Base-by-base conservation (phyloP, 2,329 filamentous ascomycete species). In the Neurospora crassa region DNA sequence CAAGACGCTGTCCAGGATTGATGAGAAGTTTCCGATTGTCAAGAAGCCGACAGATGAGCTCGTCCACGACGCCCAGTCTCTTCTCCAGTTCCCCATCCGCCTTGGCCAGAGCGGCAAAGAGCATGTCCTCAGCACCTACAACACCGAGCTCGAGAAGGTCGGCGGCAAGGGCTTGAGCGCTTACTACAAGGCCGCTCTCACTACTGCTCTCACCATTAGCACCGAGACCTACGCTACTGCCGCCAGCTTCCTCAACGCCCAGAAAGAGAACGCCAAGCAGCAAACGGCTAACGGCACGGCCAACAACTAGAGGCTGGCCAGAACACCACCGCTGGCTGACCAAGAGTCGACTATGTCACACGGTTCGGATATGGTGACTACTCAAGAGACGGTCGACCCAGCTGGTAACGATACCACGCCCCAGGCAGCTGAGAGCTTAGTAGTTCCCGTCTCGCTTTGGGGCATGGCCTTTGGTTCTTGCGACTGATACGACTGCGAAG, bases 31-130 rank as follows among this genome's bases (percentile, higher is more conserved):
- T 80, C 92, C 92, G 69, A 85, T 87, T 72, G 86, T 95, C 80
- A 92, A 91, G 84, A 91, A 93, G 82, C 89, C 92, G 69, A 92
- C 91, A 37, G 84, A 86, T 74, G 90, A 92, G 79, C 84, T 94
- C 69, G 89, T 89, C 81, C 84, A 84, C 72, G 87, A 89, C 18
- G 87, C 91, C 76, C 87, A 88, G 79, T 84, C 84, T 76, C 81
- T 90, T 53, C 85, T 90, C 71, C 84, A 87, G 74, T 83, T 89
- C 73, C 92, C 92, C 8, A 81, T 90, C 76, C 87, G 87, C 77
- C 86, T 91, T 76, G 87, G 86, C 29, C 76, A 83, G 20, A 87
- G 90, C 80, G 86, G 87, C 75, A 88, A 86, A 79, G 87, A 90
- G 71, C 88, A 90, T 75, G 83, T 91, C 72, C 78, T 87, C 70